Evolutionary conservation across 2,329 filamentous ascomycete genomes (phyloP).

Genomic region (Curvularia verruculosa): DNA sequence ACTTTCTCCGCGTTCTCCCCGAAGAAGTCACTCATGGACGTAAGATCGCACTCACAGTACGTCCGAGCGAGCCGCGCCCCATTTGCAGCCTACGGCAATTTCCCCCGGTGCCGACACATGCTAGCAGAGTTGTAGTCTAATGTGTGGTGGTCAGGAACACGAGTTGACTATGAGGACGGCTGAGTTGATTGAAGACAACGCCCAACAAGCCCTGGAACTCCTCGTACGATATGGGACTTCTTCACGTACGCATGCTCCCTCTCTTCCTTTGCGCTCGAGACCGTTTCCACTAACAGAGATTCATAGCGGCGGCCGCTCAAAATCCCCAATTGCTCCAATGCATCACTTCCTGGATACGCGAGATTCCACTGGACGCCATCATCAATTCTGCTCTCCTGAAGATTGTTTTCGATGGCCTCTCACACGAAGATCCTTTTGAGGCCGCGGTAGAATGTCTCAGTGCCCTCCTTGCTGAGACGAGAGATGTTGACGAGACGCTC

Average conservation of each 20-base stretch:
- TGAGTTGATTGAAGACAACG: conserved; percentile 90
- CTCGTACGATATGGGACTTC: conserved; percentile 91
- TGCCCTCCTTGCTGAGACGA: conserved; percentile 87
- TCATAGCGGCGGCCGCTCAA: conserved; percentile 69
- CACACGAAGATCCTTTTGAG: conserved; percentile 78
- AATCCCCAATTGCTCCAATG: conserved; percentile 94
- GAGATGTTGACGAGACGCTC: conserved; percentile 89
- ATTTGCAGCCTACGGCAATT: conserved; percentile 48
- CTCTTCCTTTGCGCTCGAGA: not conserved
- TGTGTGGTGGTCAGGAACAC: conserved; percentile 74
- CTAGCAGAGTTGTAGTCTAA: conserved; percentile 52
- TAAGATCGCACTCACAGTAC: conserved; percentile 98
- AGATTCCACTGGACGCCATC: conserved; percentile 83
- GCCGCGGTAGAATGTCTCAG: conserved; percentile 91
- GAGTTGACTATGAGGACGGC: conserved; percentile 84
- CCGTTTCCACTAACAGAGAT: conserved; percentile 17
- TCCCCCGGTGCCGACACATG: conserved; percentile 42
- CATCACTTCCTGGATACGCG: conserved; percentile 94
- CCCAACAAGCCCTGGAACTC: conserved; percentile 82
- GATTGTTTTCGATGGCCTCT: conserved; percentile 77
- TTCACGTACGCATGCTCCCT: conserved; percentile 82
- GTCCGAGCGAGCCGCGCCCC: conserved; percentile 64
- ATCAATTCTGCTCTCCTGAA: conserved; percentile 85
- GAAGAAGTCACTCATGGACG: conserved; percentile 99
- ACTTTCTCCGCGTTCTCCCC: conserved; percentile 94